Evolutionary conservation across 2,329 filamentous ascomycete genomes (phyloP).

Genomic region (Curvularia verruculosa): DNA sequence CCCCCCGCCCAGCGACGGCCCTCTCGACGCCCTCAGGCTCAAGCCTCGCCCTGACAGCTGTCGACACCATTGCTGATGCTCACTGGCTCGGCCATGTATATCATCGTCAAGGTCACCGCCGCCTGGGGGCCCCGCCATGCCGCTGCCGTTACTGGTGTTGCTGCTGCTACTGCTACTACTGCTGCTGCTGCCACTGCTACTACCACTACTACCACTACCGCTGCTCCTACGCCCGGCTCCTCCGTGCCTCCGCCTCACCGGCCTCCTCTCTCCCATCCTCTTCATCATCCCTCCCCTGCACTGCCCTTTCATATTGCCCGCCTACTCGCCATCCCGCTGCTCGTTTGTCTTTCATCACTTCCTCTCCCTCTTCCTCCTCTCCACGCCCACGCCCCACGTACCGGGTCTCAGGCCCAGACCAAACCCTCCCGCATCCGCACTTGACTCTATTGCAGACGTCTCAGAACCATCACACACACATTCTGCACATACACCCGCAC

Average conservation of each 20-base stretch:
- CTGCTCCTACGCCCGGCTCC: constrained; percentile 14
- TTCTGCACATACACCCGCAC: constrained; percentile 32
- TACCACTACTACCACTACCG: background rate
- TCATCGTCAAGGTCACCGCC: constrained; percentile 33
- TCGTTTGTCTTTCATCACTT: constrained; percentile 35
- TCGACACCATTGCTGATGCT: constrained; percentile 39
- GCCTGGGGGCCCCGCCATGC: constrained; percentile 25
- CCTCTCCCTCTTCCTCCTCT: constrained; percentile 21
- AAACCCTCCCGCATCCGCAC: constrained; percentile 39
- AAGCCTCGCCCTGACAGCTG: constrained; percentile 24
- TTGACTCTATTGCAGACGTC: constrained; percentile 39
- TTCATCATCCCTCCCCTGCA: constrained; percentile 5
- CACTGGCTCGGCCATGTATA: constrained; percentile 31
- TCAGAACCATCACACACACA: constrained; percentile 36
- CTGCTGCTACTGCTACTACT: constrained; percentile 6
- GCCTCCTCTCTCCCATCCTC: background rate
- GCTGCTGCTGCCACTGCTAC: constrained; percentile 7
- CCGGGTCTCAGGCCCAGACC: constrained; percentile 48
- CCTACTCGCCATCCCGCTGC: constrained; percentile 12
- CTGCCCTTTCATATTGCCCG: constrained; percentile 18
- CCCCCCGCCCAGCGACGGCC: constrained; percentile 24
- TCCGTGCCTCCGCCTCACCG: constrained; percentile 9
- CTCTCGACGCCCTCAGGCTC: constrained; percentile 26
- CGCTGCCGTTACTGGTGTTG: background rate
- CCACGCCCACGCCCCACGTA: constrained; percentile 34